These are phyloP conservation scores for Cruciata laevipes DNA, from an alignment of 257 asterid species.

Conservation along the genomic window DNA sequence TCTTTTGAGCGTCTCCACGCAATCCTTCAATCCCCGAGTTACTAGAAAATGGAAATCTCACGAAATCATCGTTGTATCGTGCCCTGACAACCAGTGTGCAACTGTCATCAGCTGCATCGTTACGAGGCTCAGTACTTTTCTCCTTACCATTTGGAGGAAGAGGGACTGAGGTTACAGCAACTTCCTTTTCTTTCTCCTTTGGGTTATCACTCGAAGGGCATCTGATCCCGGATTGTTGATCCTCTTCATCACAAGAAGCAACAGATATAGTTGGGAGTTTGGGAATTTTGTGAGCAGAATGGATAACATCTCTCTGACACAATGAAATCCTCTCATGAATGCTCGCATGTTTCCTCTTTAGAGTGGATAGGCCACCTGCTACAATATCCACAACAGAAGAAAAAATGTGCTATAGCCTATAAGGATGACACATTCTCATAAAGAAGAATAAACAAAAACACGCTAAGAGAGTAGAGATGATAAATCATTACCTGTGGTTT, in stretches of 20 bases:
- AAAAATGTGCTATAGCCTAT: too few relatives aligned
- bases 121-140: too few relatives aligned
- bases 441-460: too few relatives aligned
- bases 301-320: background rate
- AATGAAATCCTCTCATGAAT: background rate
- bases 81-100: background rate
- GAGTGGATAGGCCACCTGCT: background rate
- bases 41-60: background rate
- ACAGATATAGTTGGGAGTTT: background rate
- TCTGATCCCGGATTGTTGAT: background rate
- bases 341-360: too few relatives aligned
- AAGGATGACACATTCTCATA: background rate
- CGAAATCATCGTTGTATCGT: background rate
- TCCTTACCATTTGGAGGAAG: background rate
- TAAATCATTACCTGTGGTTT: background rate
- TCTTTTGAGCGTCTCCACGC: background rate
- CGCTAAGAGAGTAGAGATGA: background rate
- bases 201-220: background rate
- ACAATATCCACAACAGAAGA: background rate
- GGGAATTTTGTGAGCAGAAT: background rate
- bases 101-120: background rate
- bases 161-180: background rate
- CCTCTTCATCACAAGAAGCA: background rate
- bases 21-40: background rate
- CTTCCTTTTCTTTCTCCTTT: background rate